Evolutionary conservation across 352 stramenopile genomes (phyloP).

Genomic region (Pythium insidiosum): DNA sequence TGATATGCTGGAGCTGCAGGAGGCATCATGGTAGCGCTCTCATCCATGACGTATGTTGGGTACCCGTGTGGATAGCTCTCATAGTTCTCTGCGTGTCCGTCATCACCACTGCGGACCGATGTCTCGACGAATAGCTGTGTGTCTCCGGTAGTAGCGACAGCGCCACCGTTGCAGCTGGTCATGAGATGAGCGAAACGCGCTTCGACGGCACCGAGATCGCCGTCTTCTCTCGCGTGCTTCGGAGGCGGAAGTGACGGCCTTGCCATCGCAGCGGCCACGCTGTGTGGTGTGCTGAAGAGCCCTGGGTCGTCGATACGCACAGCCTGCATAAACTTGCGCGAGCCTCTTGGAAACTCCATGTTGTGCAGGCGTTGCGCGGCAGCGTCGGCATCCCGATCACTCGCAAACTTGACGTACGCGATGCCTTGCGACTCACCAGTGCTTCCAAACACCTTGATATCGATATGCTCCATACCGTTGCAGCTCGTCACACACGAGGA

Average conservation of each 20-base stretch:
- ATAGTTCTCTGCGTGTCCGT: not conserved
- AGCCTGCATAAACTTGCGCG: constrained; percentile 47
- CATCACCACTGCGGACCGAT: constrained; percentile 9
- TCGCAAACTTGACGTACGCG: constrained; percentile 71
- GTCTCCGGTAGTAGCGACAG: too few species aligned
- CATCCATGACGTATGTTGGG: too few species aligned
- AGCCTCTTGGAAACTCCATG: constrained; percentile 37
- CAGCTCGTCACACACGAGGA: constrained; percentile 50
- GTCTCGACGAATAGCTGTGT: too few species aligned
- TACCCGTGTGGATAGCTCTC: too few species aligned
- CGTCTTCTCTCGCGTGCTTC: constrained; percentile 25
- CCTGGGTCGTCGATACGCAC: constrained; percentile 63
- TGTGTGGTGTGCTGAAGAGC: constrained; percentile 54
- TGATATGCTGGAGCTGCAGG: too few species aligned
- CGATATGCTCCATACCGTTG: constrained; percentile 70
- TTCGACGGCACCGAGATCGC: constrained; percentile 67
- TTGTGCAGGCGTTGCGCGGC: constrained; percentile 52
- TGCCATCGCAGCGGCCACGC: too few species aligned
- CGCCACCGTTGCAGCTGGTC: constrained; percentile 21
- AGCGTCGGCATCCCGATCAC: constrained; percentile 27
- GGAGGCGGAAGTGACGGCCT: not conserved
- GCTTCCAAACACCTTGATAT: constrained; percentile 69
- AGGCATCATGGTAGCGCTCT: too few species aligned
- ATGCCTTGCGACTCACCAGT: constrained; percentile 57
- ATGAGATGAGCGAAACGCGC: constrained; percentile 78